Evolutionary conservation across 129 eudicot genomes (phyloP), one percentile per base, ranked within the genome.

Genomic region (Flaveria bidentis): DNA sequence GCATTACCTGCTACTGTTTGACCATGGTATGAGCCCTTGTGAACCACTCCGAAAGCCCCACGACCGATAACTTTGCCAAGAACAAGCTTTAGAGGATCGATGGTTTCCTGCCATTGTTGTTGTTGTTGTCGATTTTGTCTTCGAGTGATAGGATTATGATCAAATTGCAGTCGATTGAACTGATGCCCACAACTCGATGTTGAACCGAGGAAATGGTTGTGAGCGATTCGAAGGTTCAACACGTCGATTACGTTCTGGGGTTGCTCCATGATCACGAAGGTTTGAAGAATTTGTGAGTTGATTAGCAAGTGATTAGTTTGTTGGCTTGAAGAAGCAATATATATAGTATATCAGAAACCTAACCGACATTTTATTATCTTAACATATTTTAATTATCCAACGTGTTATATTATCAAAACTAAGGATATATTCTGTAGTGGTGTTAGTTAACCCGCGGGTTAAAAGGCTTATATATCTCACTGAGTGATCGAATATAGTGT

Each of bases 21-120:
- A 6, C 71, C 75, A 15, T 73, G 30, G 58, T 80, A 80, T 13
- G 53, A 41, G 2, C 64, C 84, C 51, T 67, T 80, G 47, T 74
- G 70, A 67, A 80, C 84, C 25, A 67, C 79, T 13, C 84, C 75
- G 10, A 53, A 74, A 14, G 74, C 5, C 11, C 84, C 84, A 45
- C 75, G 75, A 51, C 74, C 76, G 9, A 73, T 23, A 51, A 80
- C 80, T 55, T 50, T 30, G 2, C 61, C 74, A 28, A 80, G 28
- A 66, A 67, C 26, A 57, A 80, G 78, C 61, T 73, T 64, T 17
- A 11, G 28, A 8, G 84, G 84, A 66, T 80, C 75, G 16, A 80
- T 56, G 5, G 76, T 60, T 28, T 78, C 76, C 9, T 17, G 39
- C 71, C 71, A 78, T 69, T 46, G 17, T 60, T 61, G 25, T 57